A percentile compares a stretch with the other conserved stretches of the same genome.
Evolutionary conservation across 2,329 filamentous ascomycete genomes (phyloP).

Genomic region (Sporothrix pseudoabietina): DNA sequence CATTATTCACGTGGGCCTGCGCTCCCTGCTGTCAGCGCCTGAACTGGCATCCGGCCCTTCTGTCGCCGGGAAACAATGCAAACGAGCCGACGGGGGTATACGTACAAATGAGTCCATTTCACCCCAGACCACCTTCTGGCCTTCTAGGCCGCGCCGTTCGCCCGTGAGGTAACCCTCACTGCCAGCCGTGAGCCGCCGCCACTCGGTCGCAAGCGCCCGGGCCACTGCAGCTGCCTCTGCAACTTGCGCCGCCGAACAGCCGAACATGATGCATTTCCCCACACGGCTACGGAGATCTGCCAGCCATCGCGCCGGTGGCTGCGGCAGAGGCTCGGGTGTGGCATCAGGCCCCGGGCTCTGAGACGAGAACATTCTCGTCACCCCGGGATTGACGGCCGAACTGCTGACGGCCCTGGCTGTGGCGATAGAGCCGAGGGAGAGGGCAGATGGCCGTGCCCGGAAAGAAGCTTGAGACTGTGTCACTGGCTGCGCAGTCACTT

Average conservation of each 20-base stretch:
- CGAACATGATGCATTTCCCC: slow-evolving; percentile 75
- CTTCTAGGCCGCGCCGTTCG: slow-evolving; percentile 62
- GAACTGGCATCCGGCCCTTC: neutral
- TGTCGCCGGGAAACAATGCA: neutral
- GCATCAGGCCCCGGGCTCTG: neutral
- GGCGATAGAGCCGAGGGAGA: neutral
- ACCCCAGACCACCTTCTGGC: slow-evolving; percentile 75
- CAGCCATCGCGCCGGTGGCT: slow-evolving; percentile 60
- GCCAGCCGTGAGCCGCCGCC: slow-evolving; percentile 71
- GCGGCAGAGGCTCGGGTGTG: neutral
- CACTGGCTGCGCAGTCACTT: neutral
- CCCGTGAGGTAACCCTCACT: slow-evolving; percentile 74
- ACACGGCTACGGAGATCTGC: slow-evolving; percentile 66
- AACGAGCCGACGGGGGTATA: slow-evolving; percentile 19
- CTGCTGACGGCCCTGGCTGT: neutral
- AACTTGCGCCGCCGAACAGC: slow-evolving; percentile 61
- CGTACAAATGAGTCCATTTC: slow-evolving; percentile 69
- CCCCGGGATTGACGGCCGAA: neutral
- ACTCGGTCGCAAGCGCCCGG: slow-evolving; percentile 62
- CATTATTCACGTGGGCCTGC: slow-evolving; percentile 75
- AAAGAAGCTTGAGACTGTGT: neutral
- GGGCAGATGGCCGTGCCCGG: neutral
- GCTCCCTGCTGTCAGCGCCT: neutral
- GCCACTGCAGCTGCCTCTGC: slow-evolving; percentile 61
- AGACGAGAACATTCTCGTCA: neutral